Base-by-base conservation (phyloP, 257 asterid genomes). In the Solanum bukasovii region DNA sequence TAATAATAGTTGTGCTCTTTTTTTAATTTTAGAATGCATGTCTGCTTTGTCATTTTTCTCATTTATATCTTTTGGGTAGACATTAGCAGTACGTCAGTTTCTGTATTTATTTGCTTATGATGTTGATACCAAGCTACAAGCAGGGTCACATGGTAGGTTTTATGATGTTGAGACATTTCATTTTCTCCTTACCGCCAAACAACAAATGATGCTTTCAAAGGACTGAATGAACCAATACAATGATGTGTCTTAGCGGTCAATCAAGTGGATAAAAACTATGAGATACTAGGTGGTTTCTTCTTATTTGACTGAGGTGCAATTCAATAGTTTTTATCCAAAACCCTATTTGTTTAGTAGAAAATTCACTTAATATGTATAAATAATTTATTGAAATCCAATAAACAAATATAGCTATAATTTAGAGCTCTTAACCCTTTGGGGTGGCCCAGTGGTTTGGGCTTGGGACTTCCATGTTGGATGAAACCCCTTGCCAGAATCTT, bases 141-240 rank as follows among this genome's bases (percentile, higher is more conserved):
- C 91, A 88, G 89, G 56, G 14, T 88, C 92, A 89, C 93, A 49
- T 91, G 92, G 88, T 82, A 71, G 86, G 88, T 87, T 88, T 40
- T 46, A 42, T 83, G 31, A 18, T 78, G 86, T 73, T 46, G 81
- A 79, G 87, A 88, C 89, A 81, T 89, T 88, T 82, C 70, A 82
- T 82, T 82, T 82, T 82, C 86, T 49, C 70, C 31, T 82, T 49
- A 29, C 44, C 5, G 12, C 70, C 20, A 29, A 82, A 49, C 29
- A 49, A 82, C 70, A 82, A 16, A 82, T 4, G 27, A 16, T 25
- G 85, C 38, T n/a, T 42, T 42, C 84, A 40, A 13, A 77, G 34
- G 11, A 77, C 21, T 38, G 37, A 44, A 44, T 81, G 27, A 46
- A 9, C n/a, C 4, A 29, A 1, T 18, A 16, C 5, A 29, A 81